Conservation (phyloP, 140 eudicot genomes). For the Ambrosia hybrid region DNA sequence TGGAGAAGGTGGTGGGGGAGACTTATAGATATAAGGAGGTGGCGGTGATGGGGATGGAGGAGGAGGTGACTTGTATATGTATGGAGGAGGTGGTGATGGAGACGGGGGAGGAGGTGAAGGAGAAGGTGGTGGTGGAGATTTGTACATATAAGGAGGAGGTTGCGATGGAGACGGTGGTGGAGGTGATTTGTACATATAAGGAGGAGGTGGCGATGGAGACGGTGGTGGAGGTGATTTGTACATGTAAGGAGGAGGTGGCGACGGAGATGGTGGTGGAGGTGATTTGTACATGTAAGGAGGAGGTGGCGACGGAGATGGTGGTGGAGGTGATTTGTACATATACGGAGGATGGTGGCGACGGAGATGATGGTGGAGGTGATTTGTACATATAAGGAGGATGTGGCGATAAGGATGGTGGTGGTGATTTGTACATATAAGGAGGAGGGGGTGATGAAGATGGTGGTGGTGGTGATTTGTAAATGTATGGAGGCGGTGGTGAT, state of each 20-base stretch:
- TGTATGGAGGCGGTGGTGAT: conserved; percentile 13
- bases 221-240: conserved; percentile 31
- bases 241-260: conserved; percentile 25
- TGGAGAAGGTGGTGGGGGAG: background rate
- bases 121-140: conserved; percentile 8
- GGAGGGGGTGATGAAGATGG: conserved; percentile 12
- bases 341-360: conserved; percentile 8
- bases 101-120: conserved; percentile 21
- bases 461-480: conserved; percentile 17
- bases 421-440: background rate
- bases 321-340: conserved; percentile 9
- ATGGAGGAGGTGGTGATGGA: conserved; percentile 16
- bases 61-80: background rate
- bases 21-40: background rate
- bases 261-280: background rate
- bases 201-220: conserved; percentile 7
- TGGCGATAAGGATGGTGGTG: conserved; percentile 20
- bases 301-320: background rate
- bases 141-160: background rate
- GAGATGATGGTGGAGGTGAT: conserved; percentile 20
- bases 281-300: background rate
- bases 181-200: background rate
- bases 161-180: conserved; percentile 7
- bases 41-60: conserved; percentile 5
- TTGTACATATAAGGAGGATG: conserved; percentile 22